Evolutionary conservation across 768 basidiomycete genomes (phyloP), one percentile per base, ranked within the genome.

Genomic region (Rhodotorula graminis): DNA sequence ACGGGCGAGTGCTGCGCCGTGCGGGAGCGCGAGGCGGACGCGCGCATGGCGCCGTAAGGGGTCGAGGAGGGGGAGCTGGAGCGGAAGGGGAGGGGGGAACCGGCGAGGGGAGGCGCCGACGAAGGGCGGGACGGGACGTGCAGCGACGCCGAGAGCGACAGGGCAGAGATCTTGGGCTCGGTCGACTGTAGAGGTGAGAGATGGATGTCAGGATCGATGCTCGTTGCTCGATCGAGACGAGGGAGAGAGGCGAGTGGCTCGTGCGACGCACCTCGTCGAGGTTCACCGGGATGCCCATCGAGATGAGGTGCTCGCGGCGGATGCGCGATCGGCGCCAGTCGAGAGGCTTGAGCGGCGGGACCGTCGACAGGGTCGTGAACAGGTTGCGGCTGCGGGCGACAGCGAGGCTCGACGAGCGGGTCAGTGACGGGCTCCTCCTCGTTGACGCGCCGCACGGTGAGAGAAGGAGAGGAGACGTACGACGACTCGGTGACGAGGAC

Each of bases 201-300:
- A n/a, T 70, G 69, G 42, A 47, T 53, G 5, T 62, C 70, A 29
- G n/a, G n/a, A n/a, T n/a, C n/a, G n/a, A n/a, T n/a, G n/a, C n/a
- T n/a, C n/a, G n/a, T n/a, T n/a, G n/a, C n/a, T n/a, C 18, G 18
- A 59, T 55, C 59, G 27, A 29, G 23, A 21, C 29, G 19, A 29
- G 8, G 59, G 16, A n/a, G 44, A 33, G 8, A 14, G 16, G n/a
- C n/a, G n/a, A 4, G 37, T 37, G 37, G 37, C 37, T 37, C 37
- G n/a, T 37, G 16, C 12, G 56, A 46, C 73, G 33, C 57, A 71
- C 71, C 55, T 76, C 75, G 56, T 76, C 75, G 49, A 70, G 69
- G 69, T 70, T 73, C 53, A 76, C 65, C 3, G 75, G 69, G 16
- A 76, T 50, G 37, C 71, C 71, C 56, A 76, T 69, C 16, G 75